Base-by-base conservation (phyloP, 2,329 filamentous ascomycete species). In the Arthrinium puccinioides region DNA sequence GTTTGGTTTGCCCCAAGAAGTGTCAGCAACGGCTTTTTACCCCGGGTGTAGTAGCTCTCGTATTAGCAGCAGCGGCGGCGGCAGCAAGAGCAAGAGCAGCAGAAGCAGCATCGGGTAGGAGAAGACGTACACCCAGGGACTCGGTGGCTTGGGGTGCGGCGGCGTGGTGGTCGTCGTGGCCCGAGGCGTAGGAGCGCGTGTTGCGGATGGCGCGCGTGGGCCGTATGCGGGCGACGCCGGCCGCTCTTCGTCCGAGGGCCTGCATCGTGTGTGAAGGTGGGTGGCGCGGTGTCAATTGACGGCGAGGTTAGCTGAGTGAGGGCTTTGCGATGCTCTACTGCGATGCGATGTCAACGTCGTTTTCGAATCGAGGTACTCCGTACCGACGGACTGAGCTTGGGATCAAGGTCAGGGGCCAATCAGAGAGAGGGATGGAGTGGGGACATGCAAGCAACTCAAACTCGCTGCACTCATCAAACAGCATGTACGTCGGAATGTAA, bases 51-150 rank as follows among this genome's bases (percentile, higher is more conserved):
- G 9, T 16, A 20, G 30, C 30, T 14, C 16, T 25, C 6, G 11
- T 18, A 33, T 32, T 30, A 24, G 21, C 13, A n/a, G n/a, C n/a
- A 26, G 16, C 20, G 10, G 32, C 2, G 14, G 16, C 16, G 9
- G 30, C n/a, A 21, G n/a, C 16, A 28, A 34, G 20, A n/a, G 20
- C 23, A n/a, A n/a, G n/a, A n/a, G n/a, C n/a, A 20, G 19, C 5
- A 9, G 16, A 9, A 9, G 29, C n/a, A n/a, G n/a, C n/a, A n/a
- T n/a, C n/a, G n/a, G n/a, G n/a, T n/a, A n/a, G n/a, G n/a, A n/a
- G n/a, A n/a, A 23, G 41, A 66, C 73, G 42, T 75, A 79, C 75
- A 49, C 74, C 74, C 51, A 77, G 64, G 41, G 66, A 63, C 60
- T 79, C 75, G 48, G 70, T 66, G 43, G 67, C 62, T 24, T 53